These are phyloP conservation scores for Curvularia lunata DNA, from an alignment of 2,329 filamentous ascomycete genomes.

Conservation along the genomic window DNA sequence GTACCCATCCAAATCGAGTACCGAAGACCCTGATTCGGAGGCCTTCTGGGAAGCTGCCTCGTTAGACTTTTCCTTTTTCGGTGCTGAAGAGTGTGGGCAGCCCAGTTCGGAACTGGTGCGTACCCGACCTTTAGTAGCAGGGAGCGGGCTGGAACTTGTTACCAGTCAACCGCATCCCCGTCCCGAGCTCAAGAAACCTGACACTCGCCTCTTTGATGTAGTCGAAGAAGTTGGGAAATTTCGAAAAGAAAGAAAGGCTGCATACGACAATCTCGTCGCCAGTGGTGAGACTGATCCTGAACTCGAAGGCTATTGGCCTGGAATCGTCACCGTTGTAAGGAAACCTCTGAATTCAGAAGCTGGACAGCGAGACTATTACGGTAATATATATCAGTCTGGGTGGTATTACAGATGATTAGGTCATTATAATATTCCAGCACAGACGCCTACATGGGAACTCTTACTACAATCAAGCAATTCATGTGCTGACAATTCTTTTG, in stretches of 20 bases:
- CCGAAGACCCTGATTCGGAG: conserved; percentile 65
- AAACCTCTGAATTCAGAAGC: conserved; percentile 48
- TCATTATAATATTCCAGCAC: conserved; percentile 3
- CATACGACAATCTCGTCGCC: conserved; percentile 51
- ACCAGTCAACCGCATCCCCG: conserved; percentile 17
- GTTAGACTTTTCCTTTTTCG: conserved; percentile 68
- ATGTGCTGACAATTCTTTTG: neutral
- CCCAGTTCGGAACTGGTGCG: conserved; percentile 54
- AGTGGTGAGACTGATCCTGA: conserved; percentile 42
- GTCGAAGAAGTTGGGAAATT: conserved; percentile 62
- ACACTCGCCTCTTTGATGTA: conserved; percentile 52
- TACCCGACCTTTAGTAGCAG: conserved; percentile 55
- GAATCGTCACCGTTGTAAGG: conserved; percentile 64
- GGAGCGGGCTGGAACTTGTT: conserved; percentile 51
- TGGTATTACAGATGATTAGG: conserved; percentile 57
- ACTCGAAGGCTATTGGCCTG: conserved; percentile 66
- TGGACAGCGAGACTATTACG: conserved; percentile 57
- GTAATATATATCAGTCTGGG: conserved; percentile 60
- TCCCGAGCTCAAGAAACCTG: conserved; percentile 10
- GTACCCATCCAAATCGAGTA: conserved; percentile 60
- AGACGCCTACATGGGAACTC: neutral
- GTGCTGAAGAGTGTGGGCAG: conserved; percentile 62
- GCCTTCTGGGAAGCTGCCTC: conserved; percentile 65
- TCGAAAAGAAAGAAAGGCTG: conserved; percentile 59
- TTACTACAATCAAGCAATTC: neutral